These are phyloP conservation scores for Aquilaria malaccensis DNA, from an alignment of 345 rosid genomes.

Conservation along the genomic window DNA sequence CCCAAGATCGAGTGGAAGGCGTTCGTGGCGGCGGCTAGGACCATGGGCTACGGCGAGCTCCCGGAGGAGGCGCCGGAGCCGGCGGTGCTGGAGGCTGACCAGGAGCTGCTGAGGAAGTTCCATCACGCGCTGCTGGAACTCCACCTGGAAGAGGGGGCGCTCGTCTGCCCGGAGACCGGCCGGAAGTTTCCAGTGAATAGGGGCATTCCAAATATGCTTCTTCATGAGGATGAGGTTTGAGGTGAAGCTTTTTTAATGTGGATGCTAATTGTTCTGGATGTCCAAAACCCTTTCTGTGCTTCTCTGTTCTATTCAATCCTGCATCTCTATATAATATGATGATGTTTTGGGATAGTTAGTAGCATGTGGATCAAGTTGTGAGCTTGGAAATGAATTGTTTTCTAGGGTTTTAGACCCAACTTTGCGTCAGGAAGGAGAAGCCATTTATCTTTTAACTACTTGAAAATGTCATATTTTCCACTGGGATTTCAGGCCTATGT, in stretches of 20 bases:
- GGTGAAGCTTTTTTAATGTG: background rate
- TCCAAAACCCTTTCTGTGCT: no score
- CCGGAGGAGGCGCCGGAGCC: slow-evolving; percentile 51
- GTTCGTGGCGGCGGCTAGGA: slow-evolving; percentile 50
- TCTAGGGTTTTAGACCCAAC: no score
- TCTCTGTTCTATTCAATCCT: no score
- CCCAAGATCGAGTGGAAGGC: slow-evolving; percentile 82
- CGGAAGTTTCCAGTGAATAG: slow-evolving; percentile 62
- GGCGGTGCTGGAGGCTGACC: slow-evolving; percentile 43
- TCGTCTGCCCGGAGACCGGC: slow-evolving; percentile 84
- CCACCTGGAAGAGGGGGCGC: slow-evolving; percentile 83
- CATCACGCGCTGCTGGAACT: slow-evolving; percentile 90
- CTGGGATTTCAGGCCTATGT: no score
- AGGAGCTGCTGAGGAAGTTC: slow-evolving; percentile 56
- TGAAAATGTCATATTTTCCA: no score
- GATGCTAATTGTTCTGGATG: no score
- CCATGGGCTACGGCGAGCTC: slow-evolving; percentile 64
- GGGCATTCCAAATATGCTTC: slow-evolving; percentile 95
- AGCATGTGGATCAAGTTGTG: no score
- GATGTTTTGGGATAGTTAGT: no score
- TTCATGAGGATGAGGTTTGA: slow-evolving; percentile 93
- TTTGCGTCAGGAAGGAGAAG: no score
- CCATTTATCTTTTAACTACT: no score
- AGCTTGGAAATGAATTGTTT: no score
- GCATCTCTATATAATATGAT: no score